Percentiles rank a stretch among this genome's conserved stretches.
Conservation (phyloP, 2,329 filamentous ascomycete genomes). For the Nigrospora oryzae region DNA sequence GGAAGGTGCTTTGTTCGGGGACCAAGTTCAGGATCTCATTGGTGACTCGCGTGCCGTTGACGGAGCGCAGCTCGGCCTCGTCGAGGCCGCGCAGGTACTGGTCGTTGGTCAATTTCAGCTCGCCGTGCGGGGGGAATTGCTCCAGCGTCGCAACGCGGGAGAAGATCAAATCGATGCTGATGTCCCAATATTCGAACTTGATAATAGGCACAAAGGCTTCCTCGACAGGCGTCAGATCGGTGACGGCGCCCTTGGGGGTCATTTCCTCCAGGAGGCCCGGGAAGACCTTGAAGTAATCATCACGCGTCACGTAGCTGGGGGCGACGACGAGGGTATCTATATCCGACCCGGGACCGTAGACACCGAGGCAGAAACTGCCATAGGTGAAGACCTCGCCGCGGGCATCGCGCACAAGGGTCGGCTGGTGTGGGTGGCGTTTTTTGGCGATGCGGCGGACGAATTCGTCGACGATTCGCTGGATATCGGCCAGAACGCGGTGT, state of each 20-base stretch:
- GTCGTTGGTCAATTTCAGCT: slow-evolving; percentile 74
- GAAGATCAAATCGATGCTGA: slow-evolving; percentile 93
- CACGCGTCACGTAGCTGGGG: slow-evolving; percentile 78
- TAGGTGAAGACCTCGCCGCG: slow-evolving; percentile 94
- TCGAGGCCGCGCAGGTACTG: slow-evolving; percentile 78
- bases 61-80: slow-evolving; percentile 75
- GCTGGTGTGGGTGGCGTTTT: slow-evolving; percentile 62
- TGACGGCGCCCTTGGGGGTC: slow-evolving; percentile 70
- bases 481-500: slow-evolving; percentile 62
- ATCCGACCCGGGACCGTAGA: slow-evolving; percentile 92
- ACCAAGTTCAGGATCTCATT: slow-evolving; percentile 86
- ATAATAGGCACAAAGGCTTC: slow-evolving; percentile 96
- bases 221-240: slow-evolving; percentile 75
- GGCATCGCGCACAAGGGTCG: slow-evolving; percentile 71
- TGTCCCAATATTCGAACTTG: slow-evolving; percentile 84
- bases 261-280: slow-evolving; percentile 71
- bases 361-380: slow-evolving; percentile 89
- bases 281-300: slow-evolving; percentile 89
- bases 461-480: slow-evolving; percentile 74
- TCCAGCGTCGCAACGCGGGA: slow-evolving; percentile 63
- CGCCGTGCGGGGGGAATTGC: slow-evolving; percentile 57
- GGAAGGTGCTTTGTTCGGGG: slow-evolving; percentile 83
- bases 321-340: slow-evolving; percentile 93
- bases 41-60: slow-evolving; percentile 92
- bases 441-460: slow-evolving; percentile 78